These are phyloP conservation scores for Ceratocystis smalleyi DNA, from an alignment of 2,329 filamentous ascomycete species.

Conservation along the genomic window DNA sequence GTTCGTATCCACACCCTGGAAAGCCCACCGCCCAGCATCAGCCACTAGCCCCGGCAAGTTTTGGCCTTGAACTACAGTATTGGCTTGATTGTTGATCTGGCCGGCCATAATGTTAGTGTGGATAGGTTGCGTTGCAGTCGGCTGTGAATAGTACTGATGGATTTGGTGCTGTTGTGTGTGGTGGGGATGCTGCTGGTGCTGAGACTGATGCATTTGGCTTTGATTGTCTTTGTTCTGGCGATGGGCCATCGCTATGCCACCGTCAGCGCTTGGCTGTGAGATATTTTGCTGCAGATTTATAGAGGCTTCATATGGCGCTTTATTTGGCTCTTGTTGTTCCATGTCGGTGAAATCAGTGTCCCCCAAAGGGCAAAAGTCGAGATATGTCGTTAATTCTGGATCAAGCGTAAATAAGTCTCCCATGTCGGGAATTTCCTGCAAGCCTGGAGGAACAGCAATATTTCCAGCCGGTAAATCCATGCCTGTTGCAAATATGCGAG, in stretches of 20 bases:
- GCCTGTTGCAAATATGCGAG: background rate
- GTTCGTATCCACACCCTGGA: conserved; percentile 28
- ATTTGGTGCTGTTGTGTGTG: background rate
- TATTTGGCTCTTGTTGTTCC: background rate
- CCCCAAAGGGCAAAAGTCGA: background rate
- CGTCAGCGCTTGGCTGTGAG: background rate
- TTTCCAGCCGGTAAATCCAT: background rate
- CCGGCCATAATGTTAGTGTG: background rate
- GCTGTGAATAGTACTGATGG: background rate
- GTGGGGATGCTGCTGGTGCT: background rate
- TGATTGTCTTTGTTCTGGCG: background rate
- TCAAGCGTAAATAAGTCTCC: background rate
- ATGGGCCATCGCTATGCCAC: background rate
- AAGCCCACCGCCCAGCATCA: conserved; percentile 27
- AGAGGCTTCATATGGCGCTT: background rate
- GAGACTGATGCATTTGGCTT: background rate
- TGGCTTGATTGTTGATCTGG: background rate
- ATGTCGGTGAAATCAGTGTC: background rate
- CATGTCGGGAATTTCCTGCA: background rate
- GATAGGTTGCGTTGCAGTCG: background rate
- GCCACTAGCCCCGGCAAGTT: conserved; percentile 21
- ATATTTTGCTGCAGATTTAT: background rate
- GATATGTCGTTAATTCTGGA: background rate
- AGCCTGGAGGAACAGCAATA: background rate
- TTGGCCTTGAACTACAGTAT: background rate